A percentile compares a stretch with the other conserved stretches of the same genome.
phyloP scores from a whole-genome alignment of 176 grass and related monocot genomes.

The Cocos nucifera region DNA sequence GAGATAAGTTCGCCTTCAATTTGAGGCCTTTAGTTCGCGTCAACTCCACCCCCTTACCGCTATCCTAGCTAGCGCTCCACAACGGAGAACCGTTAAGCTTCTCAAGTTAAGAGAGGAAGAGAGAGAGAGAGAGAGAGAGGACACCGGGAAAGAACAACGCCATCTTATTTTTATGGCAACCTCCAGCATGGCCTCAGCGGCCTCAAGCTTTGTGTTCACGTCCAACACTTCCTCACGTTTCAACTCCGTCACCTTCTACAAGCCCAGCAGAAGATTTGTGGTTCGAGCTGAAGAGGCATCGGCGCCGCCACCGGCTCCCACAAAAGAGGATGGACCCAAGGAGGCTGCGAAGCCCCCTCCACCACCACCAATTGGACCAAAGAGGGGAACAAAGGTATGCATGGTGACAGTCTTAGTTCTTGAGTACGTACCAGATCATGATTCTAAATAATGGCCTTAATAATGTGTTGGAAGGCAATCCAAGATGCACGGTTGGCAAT shows the following conservation, averaged over 20 bases:
- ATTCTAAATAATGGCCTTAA: too few relatives aligned
- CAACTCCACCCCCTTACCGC: too few relatives aligned
- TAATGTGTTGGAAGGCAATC: too few relatives aligned
- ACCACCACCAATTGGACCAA: slow-evolving; percentile 72
- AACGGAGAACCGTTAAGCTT: too few relatives aligned
- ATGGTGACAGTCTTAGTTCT: too few relatives aligned
- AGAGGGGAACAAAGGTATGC: slow-evolving; percentile 62
- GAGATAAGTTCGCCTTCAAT: slow-evolving; percentile 32
- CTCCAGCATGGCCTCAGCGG: slow-evolving; percentile 75
- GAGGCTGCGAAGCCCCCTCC: slow-evolving; percentile 41
- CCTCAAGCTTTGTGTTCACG: slow-evolving; percentile 61
- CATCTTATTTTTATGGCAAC: slow-evolving; percentile 48
- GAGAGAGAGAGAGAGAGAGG: neutral
- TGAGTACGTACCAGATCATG: too few relatives aligned
- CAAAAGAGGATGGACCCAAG: slow-evolving; percentile 6
- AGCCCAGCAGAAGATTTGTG: slow-evolving; percentile 36
- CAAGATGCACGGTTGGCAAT: too few relatives aligned
- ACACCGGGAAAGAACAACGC: neutral
- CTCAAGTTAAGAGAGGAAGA: neutral
- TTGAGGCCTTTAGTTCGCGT: slow-evolving; percentile 26
- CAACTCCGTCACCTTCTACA: slow-evolving; percentile 28
- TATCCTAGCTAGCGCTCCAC: too few relatives aligned
- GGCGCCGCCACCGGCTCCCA: neutral
- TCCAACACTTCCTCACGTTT: slow-evolving; percentile 25
- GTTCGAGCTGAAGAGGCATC: slow-evolving; percentile 49